phyloP scores from a whole-genome alignment of 139 green algal species.

The Chlorokybus atmophyticus region DNA sequence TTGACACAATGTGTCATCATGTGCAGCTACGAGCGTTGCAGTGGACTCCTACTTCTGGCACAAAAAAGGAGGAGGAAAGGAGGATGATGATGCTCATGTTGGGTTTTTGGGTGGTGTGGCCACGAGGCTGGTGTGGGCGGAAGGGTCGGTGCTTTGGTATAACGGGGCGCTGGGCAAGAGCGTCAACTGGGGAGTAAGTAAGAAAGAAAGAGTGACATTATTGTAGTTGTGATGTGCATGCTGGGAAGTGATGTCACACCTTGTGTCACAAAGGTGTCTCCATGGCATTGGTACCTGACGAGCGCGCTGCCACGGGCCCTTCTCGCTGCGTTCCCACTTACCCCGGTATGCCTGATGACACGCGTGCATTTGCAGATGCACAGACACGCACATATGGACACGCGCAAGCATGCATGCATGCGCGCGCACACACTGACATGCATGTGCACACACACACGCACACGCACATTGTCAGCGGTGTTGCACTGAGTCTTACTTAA shows the following conservation, averaged over 20 bases:
- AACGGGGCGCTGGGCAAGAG: slow-evolving; percentile 64
- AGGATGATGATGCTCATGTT: no score
- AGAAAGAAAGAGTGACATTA: neutral
- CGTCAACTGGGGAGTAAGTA: slow-evolving; percentile 51
- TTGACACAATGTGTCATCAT: no score
- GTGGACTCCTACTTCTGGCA: slow-evolving; percentile 61
- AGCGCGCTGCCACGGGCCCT: slow-evolving; percentile 53
- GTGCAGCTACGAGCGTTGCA: slow-evolving; percentile 26
- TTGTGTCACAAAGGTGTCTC: slow-evolving; percentile 12
- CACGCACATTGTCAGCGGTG: neutral
- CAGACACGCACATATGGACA: neutral
- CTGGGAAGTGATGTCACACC: neutral
- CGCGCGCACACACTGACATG: neutral
- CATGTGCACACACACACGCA: neutral
- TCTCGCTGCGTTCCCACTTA: slow-evolving; percentile 35
- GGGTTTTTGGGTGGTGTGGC: no score
- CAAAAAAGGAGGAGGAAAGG: no score
- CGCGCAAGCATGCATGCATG: neutral
- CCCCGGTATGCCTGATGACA: slow-evolving; percentile 29
- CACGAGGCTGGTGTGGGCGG: slow-evolving; percentile 64
- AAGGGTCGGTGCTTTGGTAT: slow-evolving; percentile 70
- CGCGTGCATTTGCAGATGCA: slow-evolving; percentile 8
- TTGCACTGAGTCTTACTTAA: neutral
- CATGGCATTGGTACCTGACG: slow-evolving; percentile 65
- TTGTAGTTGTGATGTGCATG: neutral